Evolutionary conservation across 306 rosid genomes (phyloP).

Genomic region (Mucuna pruriens): DNA sequence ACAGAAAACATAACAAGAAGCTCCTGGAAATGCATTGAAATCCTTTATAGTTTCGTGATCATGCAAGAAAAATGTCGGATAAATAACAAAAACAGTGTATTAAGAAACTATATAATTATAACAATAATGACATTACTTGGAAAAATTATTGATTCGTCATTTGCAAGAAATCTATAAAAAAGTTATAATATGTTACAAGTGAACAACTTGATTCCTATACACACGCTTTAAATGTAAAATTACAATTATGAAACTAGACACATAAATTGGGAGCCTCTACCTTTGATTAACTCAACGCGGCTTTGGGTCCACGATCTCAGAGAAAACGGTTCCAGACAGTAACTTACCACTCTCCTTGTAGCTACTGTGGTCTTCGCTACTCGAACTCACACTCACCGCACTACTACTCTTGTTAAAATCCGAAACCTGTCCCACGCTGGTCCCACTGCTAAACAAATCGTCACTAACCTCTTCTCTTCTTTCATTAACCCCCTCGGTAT

Average conservation of each 20-base stretch:
- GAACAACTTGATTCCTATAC: background rate
- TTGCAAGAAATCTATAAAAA: background rate
- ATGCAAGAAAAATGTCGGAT: background rate
- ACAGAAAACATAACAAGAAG: no score
- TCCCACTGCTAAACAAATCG: constrained; percentile 39
- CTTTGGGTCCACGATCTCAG: constrained; percentile 42
- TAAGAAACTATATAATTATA: background rate
- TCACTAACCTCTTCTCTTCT: background rate
- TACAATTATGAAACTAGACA: background rate
- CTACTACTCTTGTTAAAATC: constrained; percentile 32
- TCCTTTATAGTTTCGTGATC: no score
- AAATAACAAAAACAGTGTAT: background rate
- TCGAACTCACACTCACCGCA: constrained; percentile 26
- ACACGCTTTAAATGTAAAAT: background rate
- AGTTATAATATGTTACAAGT: background rate
- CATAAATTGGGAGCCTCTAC: background rate
- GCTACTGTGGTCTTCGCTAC: constrained; percentile 8
- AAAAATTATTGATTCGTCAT: background rate
- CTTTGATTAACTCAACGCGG: constrained; percentile 30
- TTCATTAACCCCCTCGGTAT: background rate
- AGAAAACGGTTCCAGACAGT: constrained; percentile 34
- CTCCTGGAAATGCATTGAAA: no score
- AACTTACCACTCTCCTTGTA: background rate
- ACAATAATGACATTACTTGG: background rate
- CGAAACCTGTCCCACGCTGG: constrained; percentile 36